Conservation (phyloP, 2,329 filamentous ascomycete genomes). For the Aureobasidium sp. region DNA sequence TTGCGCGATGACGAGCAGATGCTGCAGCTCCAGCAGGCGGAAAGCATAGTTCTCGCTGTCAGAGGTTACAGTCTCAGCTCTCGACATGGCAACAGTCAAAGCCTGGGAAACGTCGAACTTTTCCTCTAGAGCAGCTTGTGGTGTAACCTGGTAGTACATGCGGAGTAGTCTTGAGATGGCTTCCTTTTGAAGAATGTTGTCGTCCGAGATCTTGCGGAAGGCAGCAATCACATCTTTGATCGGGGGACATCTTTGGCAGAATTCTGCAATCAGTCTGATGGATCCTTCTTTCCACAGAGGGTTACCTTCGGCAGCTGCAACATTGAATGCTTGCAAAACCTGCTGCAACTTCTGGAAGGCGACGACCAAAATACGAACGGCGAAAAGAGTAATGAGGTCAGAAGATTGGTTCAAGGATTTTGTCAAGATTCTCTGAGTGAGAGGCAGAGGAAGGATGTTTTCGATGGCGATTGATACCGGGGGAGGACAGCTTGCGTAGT, state of each 20-base stretch:
- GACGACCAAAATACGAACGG: conserved; percentile 66
- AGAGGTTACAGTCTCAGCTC: conserved; percentile 38
- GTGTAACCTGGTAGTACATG: conserved; percentile 77
- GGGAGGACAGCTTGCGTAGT: conserved; percentile 60
- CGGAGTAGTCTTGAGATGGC: conserved; percentile 68
- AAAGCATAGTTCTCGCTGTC: conserved; percentile 39
- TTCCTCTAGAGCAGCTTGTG: conserved; percentile 68
- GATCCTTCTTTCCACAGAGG: conserved; percentile 62
- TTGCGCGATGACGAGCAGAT: conserved; percentile 70
- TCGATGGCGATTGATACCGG: conserved; percentile 72
- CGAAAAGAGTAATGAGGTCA: conserved; percentile 75
- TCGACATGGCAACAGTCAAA: conserved; percentile 59
- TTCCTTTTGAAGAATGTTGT: conserved; percentile 67
- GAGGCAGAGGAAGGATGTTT: conserved; percentile 72
- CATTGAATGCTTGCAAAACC: conserved; percentile 53
- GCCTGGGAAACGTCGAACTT: conserved; percentile 81
- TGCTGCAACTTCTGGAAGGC: conserved; percentile 68
- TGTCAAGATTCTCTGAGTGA: conserved; percentile 69
- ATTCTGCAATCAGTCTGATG: conserved; percentile 60
- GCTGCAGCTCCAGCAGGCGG: conserved; percentile 65
- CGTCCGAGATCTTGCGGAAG: conserved; percentile 59
- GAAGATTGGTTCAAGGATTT: conserved; percentile 71
- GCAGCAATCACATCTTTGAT: conserved; percentile 71
- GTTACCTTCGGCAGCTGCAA: conserved; percentile 33
- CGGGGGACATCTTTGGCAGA: conserved; percentile 67